Base-by-base conservation (phyloP, 169 alveolate species). In the Cryptosporidium felis region DNA sequence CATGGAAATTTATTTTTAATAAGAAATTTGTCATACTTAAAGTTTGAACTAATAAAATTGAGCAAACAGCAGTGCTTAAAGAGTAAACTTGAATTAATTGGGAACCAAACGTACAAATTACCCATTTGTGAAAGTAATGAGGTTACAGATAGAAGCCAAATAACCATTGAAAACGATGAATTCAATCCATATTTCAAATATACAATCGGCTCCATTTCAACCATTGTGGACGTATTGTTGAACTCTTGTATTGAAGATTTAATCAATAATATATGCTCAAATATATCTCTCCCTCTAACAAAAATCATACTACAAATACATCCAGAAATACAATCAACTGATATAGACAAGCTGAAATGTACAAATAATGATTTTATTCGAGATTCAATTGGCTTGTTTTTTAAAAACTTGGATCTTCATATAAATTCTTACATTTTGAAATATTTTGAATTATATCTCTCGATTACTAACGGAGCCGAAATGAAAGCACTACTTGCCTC, bases 281-380 rank as follows among this genome's bases (percentile, higher is more conserved):
- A 53, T 49, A 74, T 74, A 8, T 51, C 67, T 36, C 61, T 74
- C 6, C 85, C 85, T 16, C 58, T 74, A 21, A 74, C 85, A 38
- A 74, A 74, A 49, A 74, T 74, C 9, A 67, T 74, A 16, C 59
- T 74, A 16, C 85, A 74, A 41, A 67, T 74, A 4, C 85, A 74
- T 23, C 85, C 85, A 6, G 85, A 74, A 34, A 74, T 74, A 14
- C 85, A 74, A 23, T 30, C 60, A 2, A 56, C 42, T 53, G 85
- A 74, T 36, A 74, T 74, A 30, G 34, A 16, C 2, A 60, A 74
- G 36, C 23, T 74, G 28, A 58, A 53, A 32, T 74, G 85, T 12
- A 74, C 85, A 36, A 56, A 36, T 32, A 51, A 53, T 18, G 40
- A 40, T 1, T 74, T 36, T 16, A 74, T 74, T 0, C 36, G 45